A percentile compares a stretch with the other conserved stretches of the same genome.
Evolutionary conservation across 805 yeast genomes (phyloP).

Genomic region (Suhomyces emberorum): DNA sequence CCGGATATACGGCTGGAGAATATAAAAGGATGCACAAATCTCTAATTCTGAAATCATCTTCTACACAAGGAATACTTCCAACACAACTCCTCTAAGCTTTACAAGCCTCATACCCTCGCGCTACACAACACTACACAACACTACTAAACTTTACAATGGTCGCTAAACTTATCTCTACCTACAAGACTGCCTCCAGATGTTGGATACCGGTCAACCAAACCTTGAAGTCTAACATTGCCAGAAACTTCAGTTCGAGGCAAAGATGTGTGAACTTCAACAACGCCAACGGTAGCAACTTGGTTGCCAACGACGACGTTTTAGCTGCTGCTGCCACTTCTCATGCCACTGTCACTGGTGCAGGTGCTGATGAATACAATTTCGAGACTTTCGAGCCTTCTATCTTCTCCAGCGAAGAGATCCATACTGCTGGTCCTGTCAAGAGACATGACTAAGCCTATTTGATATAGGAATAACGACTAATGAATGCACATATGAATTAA

Average conservation of each 20-base stretch:
- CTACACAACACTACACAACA: background rate
- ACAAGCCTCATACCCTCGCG: background rate
- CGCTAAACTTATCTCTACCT: conserved; percentile 24
- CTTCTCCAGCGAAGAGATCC: conserved; percentile 39
- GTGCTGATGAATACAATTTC: conserved; percentile 20
- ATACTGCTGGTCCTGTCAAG: conserved; percentile 42
- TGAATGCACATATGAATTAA: too few species aligned
- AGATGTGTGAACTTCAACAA: conserved; percentile 34
- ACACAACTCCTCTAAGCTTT: too few species aligned
- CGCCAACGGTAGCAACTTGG: conserved; percentile 26
- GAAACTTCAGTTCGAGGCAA: conserved; percentile 37
- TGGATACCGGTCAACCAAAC: conserved; percentile 34
- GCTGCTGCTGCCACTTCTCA: conserved; percentile 12
- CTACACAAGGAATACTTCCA: too few species aligned
- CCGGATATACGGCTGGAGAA: background rate
- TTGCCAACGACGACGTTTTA: conserved; percentile 34
- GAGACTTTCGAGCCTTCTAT: conserved; percentile 39
- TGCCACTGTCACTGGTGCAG: conserved; percentile 11
- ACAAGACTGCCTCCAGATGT: conserved; percentile 42
- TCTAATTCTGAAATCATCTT: too few species aligned
- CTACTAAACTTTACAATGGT: conserved; percentile 1
- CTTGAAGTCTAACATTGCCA: conserved; percentile 11
- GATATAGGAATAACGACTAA: too few species aligned
- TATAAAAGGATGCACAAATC: too few species aligned
- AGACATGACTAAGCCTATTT: conserved; percentile 22